Evolutionary conservation across 768 basidiomycete genomes (phyloP).

Genomic region (Boletus edulis): DNA sequence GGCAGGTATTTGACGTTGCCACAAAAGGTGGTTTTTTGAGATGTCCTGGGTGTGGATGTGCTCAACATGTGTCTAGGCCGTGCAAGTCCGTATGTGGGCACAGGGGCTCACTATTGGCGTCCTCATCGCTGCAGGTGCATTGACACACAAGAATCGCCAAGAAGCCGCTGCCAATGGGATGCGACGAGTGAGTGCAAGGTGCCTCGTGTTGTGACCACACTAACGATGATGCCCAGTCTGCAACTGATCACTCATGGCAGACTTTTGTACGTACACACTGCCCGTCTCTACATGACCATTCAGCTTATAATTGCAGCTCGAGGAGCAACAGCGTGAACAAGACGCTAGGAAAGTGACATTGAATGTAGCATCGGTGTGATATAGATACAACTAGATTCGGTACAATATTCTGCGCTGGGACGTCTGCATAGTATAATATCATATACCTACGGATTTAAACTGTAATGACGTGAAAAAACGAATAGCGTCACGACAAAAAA

Average conservation of each 20-base stretch:
- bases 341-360: slow-evolving; percentile 14
- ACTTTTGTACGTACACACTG: slow-evolving; percentile 21
- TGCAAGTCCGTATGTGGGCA: slow-evolving; percentile 89
- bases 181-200: slow-evolving; percentile 19
- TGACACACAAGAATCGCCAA: slow-evolving; percentile 51
- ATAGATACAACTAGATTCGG: neutral
- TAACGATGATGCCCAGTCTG: slow-evolving; percentile 8
- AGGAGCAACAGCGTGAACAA: slow-evolving; percentile 27
- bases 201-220: neutral
- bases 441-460: neutral
- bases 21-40: slow-evolving; percentile 22
- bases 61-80: slow-evolving; percentile 45
- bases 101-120: slow-evolving; percentile 79
- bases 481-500: neutral
- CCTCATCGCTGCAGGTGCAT: slow-evolving; percentile 64
- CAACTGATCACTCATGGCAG: slow-evolving; percentile 29
- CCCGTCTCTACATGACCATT: neutral
- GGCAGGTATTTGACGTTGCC: slow-evolving; percentile 26
- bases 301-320: slow-evolving; percentile 16
- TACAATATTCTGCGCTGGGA: neutral
- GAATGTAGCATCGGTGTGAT: neutral
- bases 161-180: slow-evolving; percentile 31
- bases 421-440: neutral
- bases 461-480: neutral
- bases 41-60: neutral